These are phyloP conservation scores for Elongisporangium anandrum DNA, from an alignment of 352 stramenopile species.

Conservation along the genomic window DNA sequence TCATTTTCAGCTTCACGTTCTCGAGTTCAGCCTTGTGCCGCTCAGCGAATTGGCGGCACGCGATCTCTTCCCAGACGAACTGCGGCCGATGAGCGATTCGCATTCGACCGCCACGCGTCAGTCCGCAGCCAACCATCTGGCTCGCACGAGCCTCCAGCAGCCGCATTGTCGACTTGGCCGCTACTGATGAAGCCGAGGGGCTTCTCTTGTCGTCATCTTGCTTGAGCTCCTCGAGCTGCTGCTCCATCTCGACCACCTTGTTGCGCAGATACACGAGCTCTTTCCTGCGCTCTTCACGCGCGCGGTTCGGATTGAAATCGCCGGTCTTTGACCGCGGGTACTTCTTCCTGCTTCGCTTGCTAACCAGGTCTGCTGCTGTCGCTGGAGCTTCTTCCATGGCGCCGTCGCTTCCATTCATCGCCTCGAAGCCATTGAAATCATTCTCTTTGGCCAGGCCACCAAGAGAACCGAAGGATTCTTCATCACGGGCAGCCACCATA, in stretches of 20 bases:
- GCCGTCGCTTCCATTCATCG: neutral
- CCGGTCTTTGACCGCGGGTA: neutral
- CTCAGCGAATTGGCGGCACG: constrained; percentile 28
- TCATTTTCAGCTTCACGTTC: constrained; percentile 38
- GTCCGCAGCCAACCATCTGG: neutral
- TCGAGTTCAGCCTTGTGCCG: constrained; percentile 32
- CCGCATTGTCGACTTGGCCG: neutral
- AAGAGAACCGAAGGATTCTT: neutral
- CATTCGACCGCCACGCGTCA: neutral
- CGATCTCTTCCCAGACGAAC: constrained; percentile 30
- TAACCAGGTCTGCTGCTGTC: neutral
- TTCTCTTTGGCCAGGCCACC: neutral
- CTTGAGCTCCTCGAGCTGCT: neutral
- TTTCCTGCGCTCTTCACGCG: constrained; percentile 23
- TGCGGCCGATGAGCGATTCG: neutral
- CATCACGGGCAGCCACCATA: neutral
- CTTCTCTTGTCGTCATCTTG: neutral
- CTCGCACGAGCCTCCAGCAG: neutral
- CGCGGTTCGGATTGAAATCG: constrained; percentile 29
- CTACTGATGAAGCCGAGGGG: neutral
- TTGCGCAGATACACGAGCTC: constrained; percentile 27
- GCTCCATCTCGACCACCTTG: constrained; percentile 9
- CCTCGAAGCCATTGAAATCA: neutral
- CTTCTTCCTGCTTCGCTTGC: neutral
- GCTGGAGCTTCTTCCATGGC: constrained; percentile 7